Evolutionary conservation across 306 rosid genomes (phyloP).

Genomic region (Dicorynia guianensis): DNA sequence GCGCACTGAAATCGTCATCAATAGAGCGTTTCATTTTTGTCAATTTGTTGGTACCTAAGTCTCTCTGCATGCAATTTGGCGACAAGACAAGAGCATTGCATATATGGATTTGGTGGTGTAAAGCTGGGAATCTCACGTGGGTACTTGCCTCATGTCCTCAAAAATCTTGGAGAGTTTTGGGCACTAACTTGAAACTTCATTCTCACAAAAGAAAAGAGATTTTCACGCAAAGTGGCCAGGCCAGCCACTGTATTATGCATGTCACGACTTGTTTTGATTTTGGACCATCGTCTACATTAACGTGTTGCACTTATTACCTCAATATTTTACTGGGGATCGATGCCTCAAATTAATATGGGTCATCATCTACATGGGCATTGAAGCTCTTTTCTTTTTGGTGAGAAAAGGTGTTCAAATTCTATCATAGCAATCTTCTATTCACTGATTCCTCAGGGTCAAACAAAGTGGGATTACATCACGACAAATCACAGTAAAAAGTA

Average conservation of each 20-base stretch:
- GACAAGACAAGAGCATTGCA: constrained; percentile 52
- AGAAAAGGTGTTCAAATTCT: constrained; percentile 11
- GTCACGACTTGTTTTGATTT: too few relatives aligned
- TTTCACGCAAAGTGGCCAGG: too few relatives aligned
- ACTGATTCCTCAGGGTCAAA: constrained; percentile 29
- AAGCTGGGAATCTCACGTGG: constrained; percentile 54
- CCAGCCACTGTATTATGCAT: too few relatives aligned
- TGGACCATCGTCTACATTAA: too few relatives aligned
- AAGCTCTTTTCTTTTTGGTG: too few relatives aligned
- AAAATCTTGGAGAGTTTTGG: neutral
- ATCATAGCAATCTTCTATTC: constrained; percentile 34
- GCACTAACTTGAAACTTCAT: constrained; percentile 14
- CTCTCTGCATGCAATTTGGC: constrained; percentile 53
- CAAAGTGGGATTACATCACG: constrained; percentile 40
- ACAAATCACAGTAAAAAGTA: constrained; percentile 48
- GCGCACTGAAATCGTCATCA: constrained; percentile 37
- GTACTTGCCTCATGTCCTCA: constrained; percentile 24
- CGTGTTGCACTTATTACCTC: too few relatives aligned
- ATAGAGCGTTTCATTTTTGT: constrained; percentile 46
- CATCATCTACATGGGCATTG: neutral
- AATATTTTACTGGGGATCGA: too few relatives aligned
- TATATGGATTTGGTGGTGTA: constrained; percentile 31
- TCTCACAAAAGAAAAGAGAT: neutral
- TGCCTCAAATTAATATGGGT: neutral
- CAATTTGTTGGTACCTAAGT: constrained; percentile 58